Evolutionary conservation across 2,329 filamentous ascomycete genomes (phyloP).

Genomic region (Sclerotinia spermophila): DNA sequence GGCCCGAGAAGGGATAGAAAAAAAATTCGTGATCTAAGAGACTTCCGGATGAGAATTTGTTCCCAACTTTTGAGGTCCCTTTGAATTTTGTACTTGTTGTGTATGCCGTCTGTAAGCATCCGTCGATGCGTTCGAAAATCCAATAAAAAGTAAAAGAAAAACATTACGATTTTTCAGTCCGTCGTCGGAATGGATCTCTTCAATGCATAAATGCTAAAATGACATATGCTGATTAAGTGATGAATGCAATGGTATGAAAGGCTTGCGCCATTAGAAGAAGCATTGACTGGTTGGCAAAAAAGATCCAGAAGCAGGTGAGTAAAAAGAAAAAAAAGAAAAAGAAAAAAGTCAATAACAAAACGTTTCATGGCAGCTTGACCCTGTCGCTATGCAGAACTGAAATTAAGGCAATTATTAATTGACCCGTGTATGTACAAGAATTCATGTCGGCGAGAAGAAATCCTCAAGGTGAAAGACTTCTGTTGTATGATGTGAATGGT

Average conservation of each 20-base stretch:
- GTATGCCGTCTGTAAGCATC: not conserved
- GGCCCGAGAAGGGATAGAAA: too few species aligned
- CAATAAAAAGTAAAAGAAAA: conserved; percentile 10
- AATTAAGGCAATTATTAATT: conserved; percentile 12
- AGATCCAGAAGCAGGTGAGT: conserved; percentile 4
- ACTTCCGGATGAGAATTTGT: not conserved
- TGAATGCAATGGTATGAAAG: conserved; percentile 11
- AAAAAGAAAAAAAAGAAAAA: conserved; percentile 11
- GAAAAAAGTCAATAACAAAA: conserved; percentile 12
- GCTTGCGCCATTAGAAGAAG: conserved; percentile 14
- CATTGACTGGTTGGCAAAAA: conserved; percentile 2
- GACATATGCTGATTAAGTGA: conserved; percentile 11
- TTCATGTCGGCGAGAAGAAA: not conserved
- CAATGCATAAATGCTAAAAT: not conserved
- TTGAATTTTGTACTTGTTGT: not conserved
- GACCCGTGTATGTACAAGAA: conserved; percentile 19
- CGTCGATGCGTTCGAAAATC: not conserved
- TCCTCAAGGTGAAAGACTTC: not conserved
- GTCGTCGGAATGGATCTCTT: conserved; percentile 11
- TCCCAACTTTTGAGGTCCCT: not conserved
- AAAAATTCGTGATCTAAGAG: too few species aligned
- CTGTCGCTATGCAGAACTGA: conserved; percentile 20
- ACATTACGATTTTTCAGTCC: conserved; percentile 15
- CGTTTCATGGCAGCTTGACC: conserved; percentile 12
- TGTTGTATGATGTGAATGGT: conserved; percentile 5